phyloP scores from a whole-genome alignment of 768 basidiomycete genomes.

The Boletus eberwhitei region DNA sequence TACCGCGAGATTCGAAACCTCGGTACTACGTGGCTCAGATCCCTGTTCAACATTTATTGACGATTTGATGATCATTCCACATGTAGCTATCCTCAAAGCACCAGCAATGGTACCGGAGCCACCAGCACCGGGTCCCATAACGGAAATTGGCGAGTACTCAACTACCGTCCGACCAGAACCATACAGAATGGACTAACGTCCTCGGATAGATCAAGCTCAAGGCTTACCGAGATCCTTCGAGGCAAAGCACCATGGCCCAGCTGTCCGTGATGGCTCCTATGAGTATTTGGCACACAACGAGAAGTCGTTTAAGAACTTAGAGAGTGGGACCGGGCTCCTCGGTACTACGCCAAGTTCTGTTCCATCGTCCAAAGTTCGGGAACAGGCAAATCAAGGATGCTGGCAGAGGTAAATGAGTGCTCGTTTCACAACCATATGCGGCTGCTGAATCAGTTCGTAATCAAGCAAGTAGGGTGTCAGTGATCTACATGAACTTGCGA shows the following conservation, averaged over 20 bases:
- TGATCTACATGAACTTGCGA: not conserved
- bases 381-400: conserved; percentile 4
- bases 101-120: not conserved
- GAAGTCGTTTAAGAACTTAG: not conserved
- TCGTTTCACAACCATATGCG: not conserved
- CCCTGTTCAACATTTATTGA: not conserved
- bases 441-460: not conserved
- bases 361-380: conserved; percentile 8
- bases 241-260: not conserved
- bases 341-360: conserved; percentile 6
- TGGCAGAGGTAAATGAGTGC: not conserved
- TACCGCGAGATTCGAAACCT: not conserved
- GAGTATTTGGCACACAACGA: conserved; percentile 6
- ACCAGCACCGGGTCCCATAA: not conserved
- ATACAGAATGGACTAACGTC: not conserved
- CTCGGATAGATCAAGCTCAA: not conserved
- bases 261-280: conserved; percentile 1
- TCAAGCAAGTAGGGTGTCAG: not conserved
- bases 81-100: not conserved
- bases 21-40: not conserved
- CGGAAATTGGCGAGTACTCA: not conserved
- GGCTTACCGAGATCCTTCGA: not conserved
- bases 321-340: too few species aligned
- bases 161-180: not conserved
- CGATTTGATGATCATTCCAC: not conserved